A percentile compares a stretch with the other conserved stretches of the same genome.
phyloP scores from a whole-genome alignment of 257 asterid species.

The Solanum rostratum region DNA sequence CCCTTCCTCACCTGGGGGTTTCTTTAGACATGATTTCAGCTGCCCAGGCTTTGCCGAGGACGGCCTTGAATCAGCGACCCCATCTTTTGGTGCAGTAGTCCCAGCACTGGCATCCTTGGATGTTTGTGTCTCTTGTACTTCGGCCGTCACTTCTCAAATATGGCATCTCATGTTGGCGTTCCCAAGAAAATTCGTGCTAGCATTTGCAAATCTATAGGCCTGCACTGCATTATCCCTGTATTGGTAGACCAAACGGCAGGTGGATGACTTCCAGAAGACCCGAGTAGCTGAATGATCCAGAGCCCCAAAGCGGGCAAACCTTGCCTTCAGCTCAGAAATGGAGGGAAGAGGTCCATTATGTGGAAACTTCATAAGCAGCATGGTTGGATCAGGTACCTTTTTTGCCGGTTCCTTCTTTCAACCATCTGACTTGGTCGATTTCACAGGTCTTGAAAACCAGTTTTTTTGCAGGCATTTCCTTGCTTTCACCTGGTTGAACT shows the following conservation, averaged over 20 bases:
- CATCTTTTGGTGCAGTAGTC: slow-evolving; percentile 17
- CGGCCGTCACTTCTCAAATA: slow-evolving; percentile 41
- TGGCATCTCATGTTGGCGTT: slow-evolving; percentile 47
- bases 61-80: background rate
- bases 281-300: slow-evolving; percentile 68
- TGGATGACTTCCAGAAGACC: slow-evolving; percentile 63
- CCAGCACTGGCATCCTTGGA: slow-evolving; percentile 22
- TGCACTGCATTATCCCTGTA: slow-evolving; percentile 34
- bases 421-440: slow-evolving; percentile 33
- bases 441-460: slow-evolving; percentile 9
- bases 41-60: slow-evolving; percentile 21
- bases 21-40: slow-evolving; percentile 72
- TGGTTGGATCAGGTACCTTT: slow-evolving; percentile 44
- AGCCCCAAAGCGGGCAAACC: slow-evolving; percentile 87
- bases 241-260: slow-evolving; percentile 70
- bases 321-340: slow-evolving; percentile 66
- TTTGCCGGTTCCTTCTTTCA: slow-evolving; percentile 23
- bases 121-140: slow-evolving; percentile 40
- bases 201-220: slow-evolving; percentile 47
- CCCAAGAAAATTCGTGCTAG: slow-evolving; percentile 46
- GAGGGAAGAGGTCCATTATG: slow-evolving; percentile 69
- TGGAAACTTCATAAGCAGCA: slow-evolving; percentile 86
- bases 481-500: slow-evolving; percentile 26
- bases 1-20: slow-evolving; percentile 45
- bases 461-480: slow-evolving; percentile 18